phyloP scores from a whole-genome alignment of 2,329 filamentous ascomycete species.

The Knufia fluminis region DNA sequence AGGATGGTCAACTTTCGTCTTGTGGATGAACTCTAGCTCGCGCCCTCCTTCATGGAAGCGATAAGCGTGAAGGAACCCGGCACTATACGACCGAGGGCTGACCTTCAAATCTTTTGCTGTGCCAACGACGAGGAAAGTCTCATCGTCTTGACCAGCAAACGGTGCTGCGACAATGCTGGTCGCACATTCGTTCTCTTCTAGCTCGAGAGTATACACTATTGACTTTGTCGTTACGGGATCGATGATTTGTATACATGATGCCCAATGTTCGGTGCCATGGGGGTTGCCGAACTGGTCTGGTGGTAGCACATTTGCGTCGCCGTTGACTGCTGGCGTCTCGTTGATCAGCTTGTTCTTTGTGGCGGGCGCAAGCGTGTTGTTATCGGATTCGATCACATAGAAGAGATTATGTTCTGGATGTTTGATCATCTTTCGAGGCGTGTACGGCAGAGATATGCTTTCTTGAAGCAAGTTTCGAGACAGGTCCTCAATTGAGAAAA shows the following conservation, averaged over 20 bases:
- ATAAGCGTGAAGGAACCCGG: constrained; percentile 87
- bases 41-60: constrained; percentile 79
- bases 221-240: constrained; percentile 69
- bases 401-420: constrained; percentile 84
- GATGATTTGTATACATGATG: constrained; percentile 86
- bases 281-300: constrained; percentile 85
- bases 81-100: constrained; percentile 63
- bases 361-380: constrained; percentile 77
- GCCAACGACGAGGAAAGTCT: constrained; percentile 85
- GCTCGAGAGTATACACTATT: constrained; percentile 67
- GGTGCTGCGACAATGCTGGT: constrained; percentile 75
- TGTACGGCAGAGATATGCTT: constrained; percentile 78
- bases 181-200: constrained; percentile 84
- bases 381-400: constrained; percentile 89
- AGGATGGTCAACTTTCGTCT: constrained; percentile 83
- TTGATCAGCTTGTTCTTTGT: constrained; percentile 65
- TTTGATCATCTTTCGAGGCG: constrained; percentile 75
- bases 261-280: constrained; percentile 75
- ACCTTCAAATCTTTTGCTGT: constrained; percentile 84
- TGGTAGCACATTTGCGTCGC: constrained; percentile 60
- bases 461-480: constrained; percentile 80
- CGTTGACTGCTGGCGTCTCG: constrained; percentile 62
- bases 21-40: constrained; percentile 88
- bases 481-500: constrained; percentile 82
- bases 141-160: constrained; percentile 80